Base-by-base conservation (phyloP, 2,329 filamentous ascomycete genomes). In the Iodosphaeria phyllophila region DNA sequence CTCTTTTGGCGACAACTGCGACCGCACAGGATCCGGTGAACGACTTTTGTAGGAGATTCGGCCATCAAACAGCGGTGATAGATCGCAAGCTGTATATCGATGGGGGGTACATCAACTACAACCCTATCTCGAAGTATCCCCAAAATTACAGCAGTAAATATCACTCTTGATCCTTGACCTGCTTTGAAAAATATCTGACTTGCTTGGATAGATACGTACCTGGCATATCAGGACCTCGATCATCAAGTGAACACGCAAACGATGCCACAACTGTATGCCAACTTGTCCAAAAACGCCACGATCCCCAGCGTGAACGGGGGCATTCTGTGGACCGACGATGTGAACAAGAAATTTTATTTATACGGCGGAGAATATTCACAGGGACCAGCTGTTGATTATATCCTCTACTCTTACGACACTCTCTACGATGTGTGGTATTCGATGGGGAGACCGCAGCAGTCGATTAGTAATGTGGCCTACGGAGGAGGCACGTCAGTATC, bases 261-360 rank as follows among this genome's bases (percentile, higher is more conserved):
- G 14, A 56, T 56, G 52, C 69, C 68, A 4, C 49, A 54, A 20
- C 52, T 70, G 16, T 53, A 64, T 28, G 54, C 58, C 18, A 66
- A 71, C 28, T 49, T 73, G 6, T 60, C 58, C 18, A 74, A 74
- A 40, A 66, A 69, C 30, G 47, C 47, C 10, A 54, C 57, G 3
- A 51, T 73, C n/a, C 69, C 69, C 1, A 44, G 32, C 27, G 45
- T 47, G 2, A 37, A 44, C 25, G 56, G 56, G 17, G 56, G 52
- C 15, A 40, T 58, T 3, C 45, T 74, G 8, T 74, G 68, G 68
- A 50, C 56, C 6, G 70, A 74, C 39, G 49, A 58, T 14, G 52
- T 67, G 19, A 74, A 75, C 46, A 71, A 72, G 39, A 52, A 58
- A 21, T 57, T 75, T 24, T 74, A 70, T 38, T 50, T 68, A 3